Conservation (phyloP, 805 yeast genomes). For the Lipomyces spencermartinsiae region DNA sequence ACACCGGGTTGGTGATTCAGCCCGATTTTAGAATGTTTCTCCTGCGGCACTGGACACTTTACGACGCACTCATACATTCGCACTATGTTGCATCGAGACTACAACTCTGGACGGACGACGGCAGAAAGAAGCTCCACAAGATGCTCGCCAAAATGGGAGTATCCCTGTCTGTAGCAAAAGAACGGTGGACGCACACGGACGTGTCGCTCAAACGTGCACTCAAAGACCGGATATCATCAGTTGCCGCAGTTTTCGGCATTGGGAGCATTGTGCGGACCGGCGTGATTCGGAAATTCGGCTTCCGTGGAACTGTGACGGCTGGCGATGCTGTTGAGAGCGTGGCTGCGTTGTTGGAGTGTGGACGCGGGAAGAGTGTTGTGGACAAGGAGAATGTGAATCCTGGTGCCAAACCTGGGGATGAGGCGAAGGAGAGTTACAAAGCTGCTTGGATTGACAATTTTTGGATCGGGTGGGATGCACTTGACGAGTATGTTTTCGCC, state of each 20-base stretch:
- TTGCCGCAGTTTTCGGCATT: conserved; percentile 76
- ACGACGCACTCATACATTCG: conserved; percentile 90
- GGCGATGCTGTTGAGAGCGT: conserved; percentile 91
- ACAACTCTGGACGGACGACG: conserved; percentile 89
- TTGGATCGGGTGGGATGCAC: conserved; percentile 72
- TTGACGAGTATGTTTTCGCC: conserved; percentile 46
- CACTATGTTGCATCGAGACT: conserved; percentile 87
- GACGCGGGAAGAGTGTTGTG: conserved; percentile 32
- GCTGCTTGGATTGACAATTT: conserved; percentile 74
- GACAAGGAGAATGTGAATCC: conserved; percentile 44
- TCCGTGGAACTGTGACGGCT: conserved; percentile 84
- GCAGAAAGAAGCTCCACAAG: conserved; percentile 82
- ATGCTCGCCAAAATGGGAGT: conserved; percentile 97
- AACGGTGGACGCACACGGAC: conserved; percentile 91
- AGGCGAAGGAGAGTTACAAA: conserved; percentile 20
- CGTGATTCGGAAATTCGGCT: conserved; percentile 85
- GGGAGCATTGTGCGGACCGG: conserved; percentile 87
- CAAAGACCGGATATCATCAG: conserved; percentile 69
- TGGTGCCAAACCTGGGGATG: conserved; percentile 13
- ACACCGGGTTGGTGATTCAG: conserved; percentile 63
- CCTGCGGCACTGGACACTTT: conserved; percentile 89
- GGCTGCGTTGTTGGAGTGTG: conserved; percentile 75
- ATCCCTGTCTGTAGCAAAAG: conserved; percentile 84
- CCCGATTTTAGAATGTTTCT: conserved; percentile 86
- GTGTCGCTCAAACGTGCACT: conserved; percentile 75